Base-by-base conservation (phyloP, 371 early-diverging fungal species). In the Circinella umbellata region DNA sequence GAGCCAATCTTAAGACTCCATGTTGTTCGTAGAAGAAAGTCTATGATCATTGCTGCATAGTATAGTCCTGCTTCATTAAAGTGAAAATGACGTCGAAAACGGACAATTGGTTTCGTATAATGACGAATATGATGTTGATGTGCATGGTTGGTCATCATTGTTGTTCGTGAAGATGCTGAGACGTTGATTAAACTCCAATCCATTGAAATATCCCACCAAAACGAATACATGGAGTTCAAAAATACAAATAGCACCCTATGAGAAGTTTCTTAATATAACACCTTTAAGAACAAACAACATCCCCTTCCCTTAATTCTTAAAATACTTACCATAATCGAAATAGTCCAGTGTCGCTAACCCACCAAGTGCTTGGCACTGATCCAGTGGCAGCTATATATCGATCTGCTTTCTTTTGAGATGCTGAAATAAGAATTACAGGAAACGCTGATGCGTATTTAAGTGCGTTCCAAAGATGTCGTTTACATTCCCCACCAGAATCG, bases 181-280 rank as follows among this genome's bases (percentile, higher is more conserved):
- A 80, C 34, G 35, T 68, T 67, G 17, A 92, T 85, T 20, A 97
- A 77, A 37, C 88, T 88, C 97, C 97, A 97, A 79, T 97, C 98
- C 77, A 95, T 89, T 34, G 89, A 87, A 34, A 97, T 85, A 78
- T 97, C 98, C 98, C 98, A 97, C 83, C 95, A 96, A 64, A 96
- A 92, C 3, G 95, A 95, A 79, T 92, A 97, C 64, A 94, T 81
- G 38, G 97, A 94, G 78, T 97, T 96, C 67, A 96, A 74, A 46
- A 92, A 80, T 0, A 93, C 92, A 48, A 90, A 89, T 46, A 91
- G 65, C 39, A 94, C 79, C 95, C 95, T 94, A 77, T 13, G 61
- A 34, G 1, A 59, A 66, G 49, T 18, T 18, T 47, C 3, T 42
- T 18, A 4, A 63, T 47, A 35, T 35, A 49, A 27, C 2, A 27